phyloP scores from a whole-genome alignment of 2,329 filamentous ascomycete species.

The Fusarium redolens region DNA sequence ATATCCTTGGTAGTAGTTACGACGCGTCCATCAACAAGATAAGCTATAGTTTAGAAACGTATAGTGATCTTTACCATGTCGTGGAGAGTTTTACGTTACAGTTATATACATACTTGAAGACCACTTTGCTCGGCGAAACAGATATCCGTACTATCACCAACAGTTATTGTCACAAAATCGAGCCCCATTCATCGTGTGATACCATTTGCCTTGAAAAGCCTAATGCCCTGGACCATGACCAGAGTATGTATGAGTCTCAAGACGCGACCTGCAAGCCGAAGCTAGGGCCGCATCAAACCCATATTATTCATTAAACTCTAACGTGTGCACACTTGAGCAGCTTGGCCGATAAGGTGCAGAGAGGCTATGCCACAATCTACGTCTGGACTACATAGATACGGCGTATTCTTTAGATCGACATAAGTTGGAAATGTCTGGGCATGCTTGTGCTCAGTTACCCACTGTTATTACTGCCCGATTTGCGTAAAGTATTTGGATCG shows the following conservation, averaged over 20 bases:
- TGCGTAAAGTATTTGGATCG: slow-evolving; percentile 19
- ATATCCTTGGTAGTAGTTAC: not conserved
- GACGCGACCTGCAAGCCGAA: not conserved
- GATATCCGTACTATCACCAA: slow-evolving; percentile 5
- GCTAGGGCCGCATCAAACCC: not conserved
- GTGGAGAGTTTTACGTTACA: not conserved
- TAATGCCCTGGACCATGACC: slow-evolving; percentile 10
- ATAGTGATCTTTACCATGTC: not conserved
- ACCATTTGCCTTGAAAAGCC: not conserved
- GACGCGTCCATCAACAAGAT: not conserved
- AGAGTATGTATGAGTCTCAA: not conserved
- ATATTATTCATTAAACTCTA: not conserved
- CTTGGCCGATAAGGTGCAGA: not conserved
- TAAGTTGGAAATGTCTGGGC: not conserved
- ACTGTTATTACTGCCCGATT: not conserved
- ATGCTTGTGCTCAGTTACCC: not conserved
- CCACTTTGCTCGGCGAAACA: not conserved
- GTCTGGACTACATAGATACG: not conserved
- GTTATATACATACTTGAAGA: not conserved
- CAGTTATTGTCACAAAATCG: slow-evolving; percentile 6
- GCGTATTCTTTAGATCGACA: not conserved
- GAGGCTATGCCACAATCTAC: not conserved
- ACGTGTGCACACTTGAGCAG: not conserved
- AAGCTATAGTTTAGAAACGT: not conserved
- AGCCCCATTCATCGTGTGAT: not conserved